Conservation (phyloP, 768 basidiomycete species). For the Trametes maxima region DNA sequence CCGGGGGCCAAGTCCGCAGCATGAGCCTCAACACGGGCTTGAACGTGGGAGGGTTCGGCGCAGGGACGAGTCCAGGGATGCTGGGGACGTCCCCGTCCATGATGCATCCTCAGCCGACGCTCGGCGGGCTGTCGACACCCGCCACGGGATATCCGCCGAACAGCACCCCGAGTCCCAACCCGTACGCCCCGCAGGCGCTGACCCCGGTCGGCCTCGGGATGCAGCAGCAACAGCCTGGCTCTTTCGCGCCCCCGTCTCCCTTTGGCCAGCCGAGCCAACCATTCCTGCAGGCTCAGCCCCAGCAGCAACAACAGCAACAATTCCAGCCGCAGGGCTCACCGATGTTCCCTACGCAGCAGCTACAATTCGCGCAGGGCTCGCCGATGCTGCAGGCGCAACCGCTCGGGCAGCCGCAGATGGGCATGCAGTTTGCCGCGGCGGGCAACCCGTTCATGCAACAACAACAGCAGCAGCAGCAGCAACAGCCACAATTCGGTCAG, state of each 20-base stretch:
- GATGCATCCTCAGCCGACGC: slow-evolving; percentile 12
- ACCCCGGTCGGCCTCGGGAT: slow-evolving; percentile 2
- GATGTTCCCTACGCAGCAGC: slow-evolving; percentile 18
- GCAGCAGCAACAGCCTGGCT: slow-evolving; percentile 2
- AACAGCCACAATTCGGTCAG: slow-evolving; percentile 15
- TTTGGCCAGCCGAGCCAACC: slow-evolving; percentile 18
- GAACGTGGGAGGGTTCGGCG: background rate
- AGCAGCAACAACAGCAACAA: slow-evolving; percentile 9
- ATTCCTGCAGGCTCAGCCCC: slow-evolving; percentile 12
- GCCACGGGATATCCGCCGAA: background rate
- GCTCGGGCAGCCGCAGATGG: slow-evolving; percentile 32
- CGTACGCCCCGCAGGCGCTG: slow-evolving; percentile 22
- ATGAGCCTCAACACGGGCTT: slow-evolving; percentile 29
- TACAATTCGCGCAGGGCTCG: slow-evolving; percentile 31
- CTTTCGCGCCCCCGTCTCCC: slow-evolving; percentile 18
- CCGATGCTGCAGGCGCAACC: slow-evolving; percentile 32
- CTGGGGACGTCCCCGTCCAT: slow-evolving; percentile 17
- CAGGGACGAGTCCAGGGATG: slow-evolving; percentile 8
- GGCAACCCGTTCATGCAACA: slow-evolving; percentile 27
- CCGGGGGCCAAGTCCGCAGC: slow-evolving; percentile 22
- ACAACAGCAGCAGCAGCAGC: slow-evolving; percentile 26
- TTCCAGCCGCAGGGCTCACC: slow-evolving; percentile 17
- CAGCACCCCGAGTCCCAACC: slow-evolving; percentile 24
- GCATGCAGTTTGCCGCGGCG: slow-evolving; percentile 14
- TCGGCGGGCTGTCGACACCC: slow-evolving; percentile 1